These are phyloP conservation scores for Backusella sp. DNA, from an alignment of 192 early-diverging fungal species.

Conservation along the genomic window DNA sequence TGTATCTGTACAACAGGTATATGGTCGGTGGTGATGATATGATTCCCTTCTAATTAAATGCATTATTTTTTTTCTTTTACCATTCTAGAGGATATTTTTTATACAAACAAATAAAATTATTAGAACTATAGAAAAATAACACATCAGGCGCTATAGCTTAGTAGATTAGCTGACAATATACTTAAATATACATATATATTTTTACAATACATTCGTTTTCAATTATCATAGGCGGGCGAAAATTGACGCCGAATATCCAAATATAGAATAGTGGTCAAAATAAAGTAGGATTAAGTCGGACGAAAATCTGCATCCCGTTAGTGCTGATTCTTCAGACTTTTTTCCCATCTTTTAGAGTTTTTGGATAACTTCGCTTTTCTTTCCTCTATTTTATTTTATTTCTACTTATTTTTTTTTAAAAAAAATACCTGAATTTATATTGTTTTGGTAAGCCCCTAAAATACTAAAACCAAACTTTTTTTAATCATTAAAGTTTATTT, in stretches of 20 bases:
- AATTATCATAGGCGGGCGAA: not conserved
- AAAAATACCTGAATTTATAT: not conserved
- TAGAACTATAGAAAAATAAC: not conserved
- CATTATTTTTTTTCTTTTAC: not conserved
- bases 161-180: not conserved
- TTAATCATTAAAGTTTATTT: too few species aligned
- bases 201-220: not conserved
- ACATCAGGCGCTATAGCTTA: not conserved
- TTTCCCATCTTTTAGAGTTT: not conserved
- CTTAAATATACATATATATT: not conserved
- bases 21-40: not conserved
- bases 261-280: conserved; percentile 7
- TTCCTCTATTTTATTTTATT: not conserved
- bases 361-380: conserved; percentile 9
- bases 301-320: conserved; percentile 6
- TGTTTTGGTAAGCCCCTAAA: not conserved
- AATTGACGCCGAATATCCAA: not conserved
- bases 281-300: conserved; percentile 1
- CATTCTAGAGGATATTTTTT: not conserved
- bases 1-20: not conserved
- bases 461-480: not conserved
- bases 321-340: not conserved
- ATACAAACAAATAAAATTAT: not conserved
- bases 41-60: not conserved
- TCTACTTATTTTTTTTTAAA: not conserved